Evolutionary conservation across 352 stramenopile species (phyloP).

Genomic region (Globisporangium mamillatum): DNA sequence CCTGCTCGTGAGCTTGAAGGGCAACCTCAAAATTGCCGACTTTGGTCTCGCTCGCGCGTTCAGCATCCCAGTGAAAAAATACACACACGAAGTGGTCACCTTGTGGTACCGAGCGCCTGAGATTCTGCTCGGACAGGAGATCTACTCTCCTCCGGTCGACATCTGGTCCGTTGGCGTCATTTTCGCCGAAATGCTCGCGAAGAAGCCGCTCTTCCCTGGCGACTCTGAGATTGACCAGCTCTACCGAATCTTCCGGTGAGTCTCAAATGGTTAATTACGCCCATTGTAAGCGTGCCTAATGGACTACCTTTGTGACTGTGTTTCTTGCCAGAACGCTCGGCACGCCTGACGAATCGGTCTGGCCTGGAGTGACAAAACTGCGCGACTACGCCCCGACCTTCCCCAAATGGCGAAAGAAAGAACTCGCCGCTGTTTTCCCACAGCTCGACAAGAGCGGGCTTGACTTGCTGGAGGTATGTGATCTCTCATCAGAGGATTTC

Average conservation of each 20-base stretch:
- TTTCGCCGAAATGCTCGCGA: slow-evolving; percentile 83
- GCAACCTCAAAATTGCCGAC: slow-evolving; percentile 97
- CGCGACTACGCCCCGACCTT: slow-evolving; percentile 95
- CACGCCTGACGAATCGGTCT: slow-evolving; percentile 95
- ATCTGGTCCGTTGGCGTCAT: slow-evolving; percentile 88
- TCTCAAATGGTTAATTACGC: neutral
- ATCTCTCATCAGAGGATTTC: neutral
- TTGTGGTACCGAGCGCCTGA: slow-evolving; percentile 99
- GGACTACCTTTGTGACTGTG: neutral
- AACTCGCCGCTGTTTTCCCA: slow-evolving; percentile 62
- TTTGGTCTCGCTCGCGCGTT: slow-evolving; percentile 97
- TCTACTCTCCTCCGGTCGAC: slow-evolving; percentile 86
- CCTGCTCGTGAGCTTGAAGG: slow-evolving; percentile 93
- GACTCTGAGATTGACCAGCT: slow-evolving; percentile 88
- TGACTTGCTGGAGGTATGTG: slow-evolving; percentile 57
- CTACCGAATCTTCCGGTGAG: slow-evolving; percentile 82
- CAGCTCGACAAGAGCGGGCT: slow-evolving; percentile 55
- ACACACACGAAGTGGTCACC: slow-evolving; percentile 99
- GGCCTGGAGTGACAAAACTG: slow-evolving; percentile 95
- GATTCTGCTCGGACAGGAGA: slow-evolving; percentile 94
- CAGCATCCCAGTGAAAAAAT: slow-evolving; percentile 95
- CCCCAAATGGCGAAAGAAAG: slow-evolving; percentile 94
- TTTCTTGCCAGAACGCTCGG: slow-evolving; percentile 77
- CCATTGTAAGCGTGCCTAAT: neutral
- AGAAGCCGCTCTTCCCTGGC: slow-evolving; percentile 79